A percentile compares a stretch with the other conserved stretches of the same genome.
These are phyloP conservation scores for Fraxinus paxiana DNA, from an alignment of 305 asterid species.

Conservation along the genomic window DNA sequence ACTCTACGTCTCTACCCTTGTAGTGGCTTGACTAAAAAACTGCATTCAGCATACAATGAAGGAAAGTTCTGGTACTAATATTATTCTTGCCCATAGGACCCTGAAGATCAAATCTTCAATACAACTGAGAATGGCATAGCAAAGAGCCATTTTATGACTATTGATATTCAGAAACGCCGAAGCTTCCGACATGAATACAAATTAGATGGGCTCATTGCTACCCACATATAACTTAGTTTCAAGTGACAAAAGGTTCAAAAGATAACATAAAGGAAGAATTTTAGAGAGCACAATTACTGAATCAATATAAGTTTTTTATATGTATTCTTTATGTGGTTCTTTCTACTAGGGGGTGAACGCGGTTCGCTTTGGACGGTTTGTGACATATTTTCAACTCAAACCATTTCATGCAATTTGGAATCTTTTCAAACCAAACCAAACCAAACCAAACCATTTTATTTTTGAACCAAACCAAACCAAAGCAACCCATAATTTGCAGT, in stretches of 20 bases:
- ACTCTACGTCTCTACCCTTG: background rate
- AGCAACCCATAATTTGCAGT: too few relatives aligned
- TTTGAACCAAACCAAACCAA: too few relatives aligned
- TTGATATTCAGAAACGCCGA: background rate
- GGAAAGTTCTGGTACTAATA: background rate
- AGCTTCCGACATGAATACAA: background rate
- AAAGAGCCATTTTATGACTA: background rate
- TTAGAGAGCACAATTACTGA: background rate
- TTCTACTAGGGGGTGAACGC: background rate
- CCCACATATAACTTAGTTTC: background rate
- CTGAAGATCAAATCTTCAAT: background rate
- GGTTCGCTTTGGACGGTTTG: too few relatives aligned
- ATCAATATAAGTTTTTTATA: background rate
- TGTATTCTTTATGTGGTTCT: background rate
- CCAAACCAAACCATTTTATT: too few relatives aligned
- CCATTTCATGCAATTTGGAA: too few relatives aligned
- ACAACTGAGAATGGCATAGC: background rate
- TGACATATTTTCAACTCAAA: too few relatives aligned
- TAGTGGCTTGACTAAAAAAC: background rate
- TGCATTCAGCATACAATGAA: background rate
- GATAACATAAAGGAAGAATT: background rate
- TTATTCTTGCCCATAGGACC: background rate
- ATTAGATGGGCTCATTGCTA: background rate
- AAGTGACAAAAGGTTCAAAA: background rate
- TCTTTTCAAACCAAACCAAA: too few relatives aligned